These are phyloP conservation scores for Clonostachys chloroleuca DNA, from an alignment of 2,329 filamentous ascomycete species.

Conservation along the genomic window DNA sequence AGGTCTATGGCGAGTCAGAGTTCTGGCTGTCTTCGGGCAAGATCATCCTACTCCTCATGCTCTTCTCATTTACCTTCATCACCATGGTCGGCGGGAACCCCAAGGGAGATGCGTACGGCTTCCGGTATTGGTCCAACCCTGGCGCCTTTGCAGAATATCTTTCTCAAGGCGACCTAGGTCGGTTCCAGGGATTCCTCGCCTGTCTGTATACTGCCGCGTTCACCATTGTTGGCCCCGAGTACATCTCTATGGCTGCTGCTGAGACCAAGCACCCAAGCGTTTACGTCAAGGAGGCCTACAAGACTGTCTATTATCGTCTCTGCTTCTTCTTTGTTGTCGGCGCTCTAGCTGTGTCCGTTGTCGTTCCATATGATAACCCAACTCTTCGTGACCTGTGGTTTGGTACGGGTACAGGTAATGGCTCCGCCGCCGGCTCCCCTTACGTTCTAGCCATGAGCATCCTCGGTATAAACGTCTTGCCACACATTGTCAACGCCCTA, in stretches of 20 bases:
- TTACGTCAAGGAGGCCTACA: no score
- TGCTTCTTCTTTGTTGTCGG: conserved; percentile 60
- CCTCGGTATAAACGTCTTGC: conserved; percentile 59
- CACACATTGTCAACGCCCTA: conserved; percentile 72
- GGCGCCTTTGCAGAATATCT: conserved; percentile 45
- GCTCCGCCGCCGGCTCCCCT: conserved; percentile 33
- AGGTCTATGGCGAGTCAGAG: conserved; percentile 31
- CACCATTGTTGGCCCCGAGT: conserved; percentile 52
- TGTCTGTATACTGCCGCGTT: conserved; percentile 15
- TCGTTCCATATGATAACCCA: conserved; percentile 31
- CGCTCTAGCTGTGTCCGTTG: conserved; percentile 56
- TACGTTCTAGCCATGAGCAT: conserved; percentile 56
- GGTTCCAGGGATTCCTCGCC: conserved; percentile 58
- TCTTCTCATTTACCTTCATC: conserved; percentile 53
- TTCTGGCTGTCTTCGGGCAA: conserved; percentile 40
- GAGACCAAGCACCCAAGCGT: conserved; percentile 22
- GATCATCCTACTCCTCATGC: conserved; percentile 50
- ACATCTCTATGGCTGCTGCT: conserved; percentile 56
- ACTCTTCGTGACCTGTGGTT: conserved; percentile 46
- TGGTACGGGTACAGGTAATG: conserved; percentile 22
- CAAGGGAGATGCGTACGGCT: conserved; percentile 51
- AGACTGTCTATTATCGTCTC: no score
- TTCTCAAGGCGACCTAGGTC: conserved; percentile 52
- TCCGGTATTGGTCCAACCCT: conserved; percentile 62
- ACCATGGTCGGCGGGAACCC: conserved; percentile 57